Base-by-base conservation (phyloP, 116 monocot species). In the Cymodocea nodosa region DNA sequence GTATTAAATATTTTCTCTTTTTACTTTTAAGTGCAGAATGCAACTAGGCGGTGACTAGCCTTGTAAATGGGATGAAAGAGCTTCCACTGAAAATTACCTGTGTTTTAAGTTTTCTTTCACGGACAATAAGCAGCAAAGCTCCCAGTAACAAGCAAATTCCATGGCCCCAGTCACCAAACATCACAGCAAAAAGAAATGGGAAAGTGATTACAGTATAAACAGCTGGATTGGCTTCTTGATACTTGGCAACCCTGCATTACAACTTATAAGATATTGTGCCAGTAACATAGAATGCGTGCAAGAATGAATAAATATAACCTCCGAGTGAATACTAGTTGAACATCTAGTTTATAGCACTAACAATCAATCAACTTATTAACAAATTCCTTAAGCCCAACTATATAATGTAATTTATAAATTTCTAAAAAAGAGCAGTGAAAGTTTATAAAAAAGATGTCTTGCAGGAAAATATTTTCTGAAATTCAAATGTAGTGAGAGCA, bases 101-200 rank as follows among this genome's bases (percentile, higher is more conserved):
- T 72, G 90, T 85, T 73, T 76, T 75, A 70, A 97, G 85, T 70
- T 80, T 90, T 12, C 77, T 88, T 73, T 97, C 91, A 68, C 85
- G 81, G 54, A 86, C 16, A 74, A 97, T 91, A 62, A 97, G 91
- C 20, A 91, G 11, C 64, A 88, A 73, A 22, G 97, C 70, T 73
- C 91, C 97, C 54, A 97, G 69, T 37, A 97, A 59, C 68, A 97
- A 81, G 65, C 97, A 97, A 70, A 97, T 82, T 64, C 97, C 97
- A 83, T 97, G 97, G 48, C 97, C 97, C 97, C 97, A 97, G 74
- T 97, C 97, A 37, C 97, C 97, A 84, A 97, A 97, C 97, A 97
- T 97, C 49, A 97, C 97, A 69, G 97, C 97, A 75, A 97, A 97
- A 55, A 97, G 91, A 72, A 91, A 97, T 65, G 97, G 97, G 73